These are phyloP conservation scores for Tricholoma sp. DNA, from an alignment of 768 basidiomycete species.

Conservation along the genomic window DNA sequence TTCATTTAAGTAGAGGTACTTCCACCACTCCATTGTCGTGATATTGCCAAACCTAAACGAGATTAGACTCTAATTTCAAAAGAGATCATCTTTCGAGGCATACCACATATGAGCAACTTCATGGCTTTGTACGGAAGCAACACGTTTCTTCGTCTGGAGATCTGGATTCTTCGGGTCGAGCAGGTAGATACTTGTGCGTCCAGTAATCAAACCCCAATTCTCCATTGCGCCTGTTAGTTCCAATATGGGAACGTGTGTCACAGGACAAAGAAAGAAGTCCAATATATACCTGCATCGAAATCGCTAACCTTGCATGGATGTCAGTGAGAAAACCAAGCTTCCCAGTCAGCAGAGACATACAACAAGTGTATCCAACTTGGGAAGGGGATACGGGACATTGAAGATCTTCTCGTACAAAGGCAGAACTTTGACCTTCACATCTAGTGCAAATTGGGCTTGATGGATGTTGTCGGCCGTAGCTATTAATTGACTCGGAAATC, in stretches of 20 bases:
- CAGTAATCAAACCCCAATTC: slow-evolving; percentile 92
- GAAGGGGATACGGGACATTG: slow-evolving; percentile 87
- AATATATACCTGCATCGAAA: slow-evolving; percentile 69
- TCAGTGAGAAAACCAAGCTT: neutral
- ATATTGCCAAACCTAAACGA: slow-evolving; percentile 79
- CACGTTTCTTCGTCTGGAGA: slow-evolving; percentile 66
- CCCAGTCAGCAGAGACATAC: slow-evolving; percentile 31
- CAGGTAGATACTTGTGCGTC: slow-evolving; percentile 75
- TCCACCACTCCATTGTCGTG: slow-evolving; percentile 93
- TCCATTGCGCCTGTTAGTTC: slow-evolving; percentile 72
- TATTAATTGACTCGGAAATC: slow-evolving; percentile 22
- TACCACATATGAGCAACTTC: slow-evolving; percentile 85
- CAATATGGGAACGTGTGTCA: neutral
- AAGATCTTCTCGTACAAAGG: slow-evolving; percentile 96
- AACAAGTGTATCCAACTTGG: slow-evolving; percentile 91
- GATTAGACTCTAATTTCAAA: neutral
- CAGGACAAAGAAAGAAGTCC: neutral
- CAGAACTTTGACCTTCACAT: slow-evolving; percentile 75
- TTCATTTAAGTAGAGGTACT: slow-evolving; percentile 79
- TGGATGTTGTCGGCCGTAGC: slow-evolving; percentile 79
- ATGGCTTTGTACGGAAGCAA: slow-evolving; percentile 76
- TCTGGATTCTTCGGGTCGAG: slow-evolving; percentile 71
- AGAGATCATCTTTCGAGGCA: slow-evolving; percentile 7
- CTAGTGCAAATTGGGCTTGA: slow-evolving; percentile 83
- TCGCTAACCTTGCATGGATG: slow-evolving; percentile 54